Conservation (phyloP, 495 filamentous ascomycete genomes). For the Pseudoneurospora amorphoporcata region DNA sequence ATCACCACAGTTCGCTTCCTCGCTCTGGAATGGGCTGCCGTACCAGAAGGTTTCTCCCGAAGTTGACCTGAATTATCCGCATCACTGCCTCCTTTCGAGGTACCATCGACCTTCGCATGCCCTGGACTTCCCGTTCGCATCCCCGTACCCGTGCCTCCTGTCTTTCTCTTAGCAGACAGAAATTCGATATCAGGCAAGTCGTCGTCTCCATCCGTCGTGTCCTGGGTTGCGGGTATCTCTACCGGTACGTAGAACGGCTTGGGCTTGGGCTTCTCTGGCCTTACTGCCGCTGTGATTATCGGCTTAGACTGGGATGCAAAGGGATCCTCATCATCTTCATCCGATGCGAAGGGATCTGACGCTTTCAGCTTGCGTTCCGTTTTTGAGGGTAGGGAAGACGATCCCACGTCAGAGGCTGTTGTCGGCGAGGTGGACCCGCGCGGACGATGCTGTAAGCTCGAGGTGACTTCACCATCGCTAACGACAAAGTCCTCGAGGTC, state of each 20-base stretch:
- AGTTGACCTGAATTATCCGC: neutral
- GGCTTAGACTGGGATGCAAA: neutral
- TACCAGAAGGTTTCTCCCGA: neutral
- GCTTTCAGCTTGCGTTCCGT: neutral
- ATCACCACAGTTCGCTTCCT: neutral
- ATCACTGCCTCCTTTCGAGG: neutral
- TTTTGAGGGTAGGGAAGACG: conserved; percentile 6
- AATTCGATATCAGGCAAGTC: conserved; percentile 28
- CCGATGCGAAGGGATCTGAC: neutral
- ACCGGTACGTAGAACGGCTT: conserved; percentile 26
- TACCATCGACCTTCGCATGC: neutral
- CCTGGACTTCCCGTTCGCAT: neutral
- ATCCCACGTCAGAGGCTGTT: conserved; percentile 4
- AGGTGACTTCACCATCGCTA: conserved; percentile 30
- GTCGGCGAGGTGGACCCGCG: conserved; percentile 22
- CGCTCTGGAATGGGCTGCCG: neutral
- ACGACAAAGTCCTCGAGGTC: conserved; percentile 38
- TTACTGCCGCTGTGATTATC: neutral
- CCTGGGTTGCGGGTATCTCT: conserved; percentile 21
- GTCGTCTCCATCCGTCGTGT: conserved; percentile 15
- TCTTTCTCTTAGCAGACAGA: conserved; percentile 12
- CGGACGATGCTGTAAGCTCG: conserved; percentile 18
- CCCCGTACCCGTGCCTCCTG: neutral
- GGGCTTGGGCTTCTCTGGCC: neutral
- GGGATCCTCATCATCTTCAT: neutral